A percentile compares a stretch with the other conserved stretches of the same genome.
Evolutionary conservation across 169 alveolate genomes (phyloP).

Genomic region (Besnoitia besnoiti): DNA sequence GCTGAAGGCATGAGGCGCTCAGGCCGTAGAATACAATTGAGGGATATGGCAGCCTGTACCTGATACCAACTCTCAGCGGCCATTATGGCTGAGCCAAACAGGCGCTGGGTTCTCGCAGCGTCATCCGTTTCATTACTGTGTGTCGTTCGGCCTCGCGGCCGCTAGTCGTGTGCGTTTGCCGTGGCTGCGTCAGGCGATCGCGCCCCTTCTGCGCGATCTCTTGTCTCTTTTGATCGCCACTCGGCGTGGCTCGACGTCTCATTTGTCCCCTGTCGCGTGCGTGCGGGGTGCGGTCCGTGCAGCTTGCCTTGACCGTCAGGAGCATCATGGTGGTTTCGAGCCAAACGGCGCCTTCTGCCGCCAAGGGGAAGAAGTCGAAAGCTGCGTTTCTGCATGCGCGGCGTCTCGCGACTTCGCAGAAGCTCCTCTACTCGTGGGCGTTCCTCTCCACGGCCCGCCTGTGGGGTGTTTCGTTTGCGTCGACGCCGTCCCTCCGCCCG

Average conservation of each 20-base stretch:
- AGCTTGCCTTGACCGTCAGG: constrained; percentile 60
- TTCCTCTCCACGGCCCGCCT: constrained; percentile 29
- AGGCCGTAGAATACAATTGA: too few species aligned
- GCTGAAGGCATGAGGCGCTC: too few species aligned
- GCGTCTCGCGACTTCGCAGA: constrained; percentile 35
- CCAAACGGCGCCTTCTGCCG: not conserved
- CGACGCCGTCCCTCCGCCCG: constrained; percentile 7
- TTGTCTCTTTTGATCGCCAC: too few species aligned
- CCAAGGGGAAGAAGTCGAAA: constrained; percentile 3
- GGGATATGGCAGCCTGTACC: too few species aligned
- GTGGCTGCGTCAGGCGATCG: too few species aligned
- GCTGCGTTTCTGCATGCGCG: constrained; percentile 42
- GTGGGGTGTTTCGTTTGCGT: constrained; percentile 14
- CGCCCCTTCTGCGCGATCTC: too few species aligned
- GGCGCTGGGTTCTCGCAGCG: too few species aligned
- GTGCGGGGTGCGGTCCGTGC: constrained; percentile 20
- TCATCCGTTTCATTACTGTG: too few species aligned
- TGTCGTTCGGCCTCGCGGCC: too few species aligned
- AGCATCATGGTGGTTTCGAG: constrained; percentile 41
- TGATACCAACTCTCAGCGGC: too few species aligned
- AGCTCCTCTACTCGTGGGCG: constrained; percentile 40
- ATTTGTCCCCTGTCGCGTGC: not conserved
- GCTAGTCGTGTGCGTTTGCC: too few species aligned
- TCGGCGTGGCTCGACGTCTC: not conserved
- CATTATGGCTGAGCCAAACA: too few species aligned